Evolutionary conservation across 441 rosid species (phyloP).

Genomic region (Erodium texanum): DNA sequence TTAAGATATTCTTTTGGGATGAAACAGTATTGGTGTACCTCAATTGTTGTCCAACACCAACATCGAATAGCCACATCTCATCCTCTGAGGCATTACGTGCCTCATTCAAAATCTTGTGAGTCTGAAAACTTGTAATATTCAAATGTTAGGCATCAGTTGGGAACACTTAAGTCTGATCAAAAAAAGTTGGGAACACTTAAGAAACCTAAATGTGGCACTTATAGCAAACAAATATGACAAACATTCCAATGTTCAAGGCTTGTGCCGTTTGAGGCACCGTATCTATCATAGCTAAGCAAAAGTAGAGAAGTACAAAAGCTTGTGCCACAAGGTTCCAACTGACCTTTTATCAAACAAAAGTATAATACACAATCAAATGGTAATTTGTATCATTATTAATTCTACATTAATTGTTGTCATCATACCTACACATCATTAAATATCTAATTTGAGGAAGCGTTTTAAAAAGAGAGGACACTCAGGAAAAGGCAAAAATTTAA

Average conservation of each 20-base stretch:
- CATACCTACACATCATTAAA: not conserved
- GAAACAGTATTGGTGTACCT: slow-evolving; percentile 31
- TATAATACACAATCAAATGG: not conserved
- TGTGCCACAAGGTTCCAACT: not conserved
- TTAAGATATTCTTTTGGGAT: slow-evolving; percentile 15
- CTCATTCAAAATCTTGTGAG: slow-evolving; percentile 57
- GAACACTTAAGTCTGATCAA: not conserved
- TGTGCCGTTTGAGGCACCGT: not conserved
- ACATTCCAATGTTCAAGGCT: slow-evolving; percentile 1
- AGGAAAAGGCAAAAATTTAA: not conserved
- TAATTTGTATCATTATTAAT: not conserved
- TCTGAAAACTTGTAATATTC: slow-evolving; percentile 36
- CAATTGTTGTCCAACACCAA: slow-evolving; percentile 31
- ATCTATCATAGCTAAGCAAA: not conserved
- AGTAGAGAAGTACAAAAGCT: not conserved
- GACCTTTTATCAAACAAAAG: not conserved
- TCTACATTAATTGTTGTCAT: not conserved
- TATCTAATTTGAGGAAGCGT: not conserved
- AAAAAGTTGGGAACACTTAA: not conserved
- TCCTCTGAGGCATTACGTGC: slow-evolving; percentile 36
- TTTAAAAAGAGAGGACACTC: not conserved
- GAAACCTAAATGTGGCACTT: not conserved
- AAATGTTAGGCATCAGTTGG: slow-evolving; percentile 22
- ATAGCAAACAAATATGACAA: not conserved
- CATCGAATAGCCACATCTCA: slow-evolving; percentile 46